phyloP scores from a whole-genome alignment of 345 rosid genomes.

The Brassica carinata region DNA sequence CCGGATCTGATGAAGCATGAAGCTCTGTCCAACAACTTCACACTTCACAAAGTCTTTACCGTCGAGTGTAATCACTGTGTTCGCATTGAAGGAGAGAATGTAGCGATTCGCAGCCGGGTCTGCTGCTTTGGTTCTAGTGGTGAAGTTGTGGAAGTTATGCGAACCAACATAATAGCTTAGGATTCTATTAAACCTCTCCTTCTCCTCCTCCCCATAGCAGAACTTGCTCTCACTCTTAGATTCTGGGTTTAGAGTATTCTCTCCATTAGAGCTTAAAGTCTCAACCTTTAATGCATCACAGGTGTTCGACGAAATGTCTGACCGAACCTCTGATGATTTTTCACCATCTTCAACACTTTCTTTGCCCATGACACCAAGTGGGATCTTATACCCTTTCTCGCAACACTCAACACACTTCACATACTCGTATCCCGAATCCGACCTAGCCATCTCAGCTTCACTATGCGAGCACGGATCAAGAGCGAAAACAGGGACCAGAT shows the following conservation, averaged over 20 bases:
- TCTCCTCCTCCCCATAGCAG: slow-evolving; percentile 69
- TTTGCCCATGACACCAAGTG: slow-evolving; percentile 64
- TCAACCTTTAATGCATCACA: slow-evolving; percentile 35
- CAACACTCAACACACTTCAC: slow-evolving; percentile 82
- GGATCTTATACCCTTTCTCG: slow-evolving; percentile 79
- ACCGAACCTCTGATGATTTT: slow-evolving; percentile 35
- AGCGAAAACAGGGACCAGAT: slow-evolving; percentile 84
- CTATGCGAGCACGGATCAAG: slow-evolving; percentile 74
- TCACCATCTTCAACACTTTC: slow-evolving; percentile 34
- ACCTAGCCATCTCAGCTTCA: slow-evolving; percentile 77
- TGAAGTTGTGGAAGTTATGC: slow-evolving; percentile 95
- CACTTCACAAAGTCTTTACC: slow-evolving; percentile 89
- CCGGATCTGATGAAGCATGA: slow-evolving; percentile 98
- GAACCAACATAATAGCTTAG: slow-evolving; percentile 72
- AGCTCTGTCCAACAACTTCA: slow-evolving; percentile 97
- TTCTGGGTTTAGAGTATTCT: slow-evolving; percentile 18
- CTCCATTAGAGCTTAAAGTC: slow-evolving; percentile 28
- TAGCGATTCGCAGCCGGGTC: slow-evolving; percentile 81
- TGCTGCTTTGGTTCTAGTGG: slow-evolving; percentile 83
- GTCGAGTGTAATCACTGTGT: slow-evolving; percentile 53
- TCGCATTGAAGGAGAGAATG: slow-evolving; percentile 72
- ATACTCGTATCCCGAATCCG: slow-evolving; percentile 69
- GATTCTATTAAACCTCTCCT: slow-evolving; percentile 78
- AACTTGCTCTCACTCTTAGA: slow-evolving; percentile 43
- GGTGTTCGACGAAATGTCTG: slow-evolving; percentile 44